Evolutionary conservation across 2,329 filamentous ascomycete genomes (phyloP).

Genomic region (Fusarium cyanostomum): DNA sequence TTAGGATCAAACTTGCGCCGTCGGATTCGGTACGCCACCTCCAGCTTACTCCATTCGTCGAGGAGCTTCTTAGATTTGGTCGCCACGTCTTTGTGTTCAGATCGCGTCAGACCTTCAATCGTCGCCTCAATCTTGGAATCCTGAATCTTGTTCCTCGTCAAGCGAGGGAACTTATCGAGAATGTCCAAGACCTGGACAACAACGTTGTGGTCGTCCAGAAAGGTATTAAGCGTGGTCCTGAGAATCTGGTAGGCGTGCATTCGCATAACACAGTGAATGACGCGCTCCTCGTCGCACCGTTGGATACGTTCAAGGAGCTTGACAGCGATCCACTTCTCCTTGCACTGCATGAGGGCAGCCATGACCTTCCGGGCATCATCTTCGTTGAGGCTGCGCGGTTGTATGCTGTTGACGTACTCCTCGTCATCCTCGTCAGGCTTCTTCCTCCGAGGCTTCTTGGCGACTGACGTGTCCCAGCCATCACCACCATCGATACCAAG

Average conservation of each 20-base stretch:
- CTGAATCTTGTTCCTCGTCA: conserved; percentile 96
- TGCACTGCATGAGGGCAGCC: conserved; percentile 96
- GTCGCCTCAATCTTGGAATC: conserved; percentile 94
- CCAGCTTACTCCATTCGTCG: conserved; percentile 87
- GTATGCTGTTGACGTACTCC: conserved; percentile 91
- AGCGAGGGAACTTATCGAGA: conserved; percentile 84
- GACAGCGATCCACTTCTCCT: conserved; percentile 99
- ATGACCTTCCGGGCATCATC: conserved; percentile 92
- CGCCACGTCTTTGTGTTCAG: conserved; percentile 78
- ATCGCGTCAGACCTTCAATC: conserved; percentile 73
- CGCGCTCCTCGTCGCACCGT: conserved; percentile 83
- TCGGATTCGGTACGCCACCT: conserved; percentile 92
- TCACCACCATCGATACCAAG: conserved; percentile 94
- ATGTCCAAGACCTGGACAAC: conserved; percentile 90
- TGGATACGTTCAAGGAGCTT: conserved; percentile 92
- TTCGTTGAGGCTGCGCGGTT: conserved; percentile 81
- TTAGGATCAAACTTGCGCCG: conserved; percentile 85
- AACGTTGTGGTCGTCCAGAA: conserved; percentile 89
- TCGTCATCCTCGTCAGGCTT: conserved; percentile 91
- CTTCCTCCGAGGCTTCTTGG: conserved; percentile 93
- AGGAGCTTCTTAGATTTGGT: conserved; percentile 76
- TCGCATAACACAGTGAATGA: conserved; percentile 87
- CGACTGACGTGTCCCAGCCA: conserved; percentile 88
- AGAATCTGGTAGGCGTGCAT: conserved; percentile 98
- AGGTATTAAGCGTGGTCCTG: conserved; percentile 84